These are phyloP conservation scores for Rutstroemia sp. DNA, from an alignment of 2,329 filamentous ascomycete species.

Conservation along the genomic window DNA sequence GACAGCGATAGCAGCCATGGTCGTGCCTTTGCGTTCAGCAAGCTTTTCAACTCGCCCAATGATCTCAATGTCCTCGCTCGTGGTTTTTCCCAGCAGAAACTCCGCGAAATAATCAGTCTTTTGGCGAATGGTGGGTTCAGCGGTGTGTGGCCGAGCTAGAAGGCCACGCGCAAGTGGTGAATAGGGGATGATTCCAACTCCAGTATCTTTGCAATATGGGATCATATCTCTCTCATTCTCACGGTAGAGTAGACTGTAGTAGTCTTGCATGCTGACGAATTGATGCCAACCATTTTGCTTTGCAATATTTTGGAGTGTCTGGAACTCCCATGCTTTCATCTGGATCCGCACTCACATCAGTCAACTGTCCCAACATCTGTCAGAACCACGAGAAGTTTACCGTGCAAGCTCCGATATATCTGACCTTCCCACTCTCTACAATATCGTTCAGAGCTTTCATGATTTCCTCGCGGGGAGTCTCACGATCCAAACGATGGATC, in stretches of 20 bases:
- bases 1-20: conserved; percentile 50
- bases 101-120: neutral
- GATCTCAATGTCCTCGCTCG: conserved; percentile 38
- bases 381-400: too few species aligned
- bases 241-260: conserved; percentile 50
- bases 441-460: too few species aligned
- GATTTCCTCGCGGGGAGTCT: too few species aligned
- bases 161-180: too few species aligned
- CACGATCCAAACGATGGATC: too few species aligned
- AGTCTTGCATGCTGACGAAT: conserved; percentile 53
- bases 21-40: conserved; percentile 45
- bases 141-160: too few species aligned
- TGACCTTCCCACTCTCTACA: too few species aligned
- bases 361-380: too few species aligned
- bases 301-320: conserved; percentile 44
- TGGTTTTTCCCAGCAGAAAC: conserved; percentile 36
- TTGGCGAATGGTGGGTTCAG: neutral
- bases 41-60: conserved; percentile 43
- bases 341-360: too few species aligned
- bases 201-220: conserved; percentile 21
- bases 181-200: too few species aligned
- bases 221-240: conserved; percentile 45
- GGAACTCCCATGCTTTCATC: too few species aligned
- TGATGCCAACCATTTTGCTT: conserved; percentile 51
- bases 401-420: too few species aligned